Evolutionary conservation across 176 grass and related monocot species (phyloP), one percentile per base, ranked within the genome.

Genomic region (Cenchrus fungigraminus): DNA sequence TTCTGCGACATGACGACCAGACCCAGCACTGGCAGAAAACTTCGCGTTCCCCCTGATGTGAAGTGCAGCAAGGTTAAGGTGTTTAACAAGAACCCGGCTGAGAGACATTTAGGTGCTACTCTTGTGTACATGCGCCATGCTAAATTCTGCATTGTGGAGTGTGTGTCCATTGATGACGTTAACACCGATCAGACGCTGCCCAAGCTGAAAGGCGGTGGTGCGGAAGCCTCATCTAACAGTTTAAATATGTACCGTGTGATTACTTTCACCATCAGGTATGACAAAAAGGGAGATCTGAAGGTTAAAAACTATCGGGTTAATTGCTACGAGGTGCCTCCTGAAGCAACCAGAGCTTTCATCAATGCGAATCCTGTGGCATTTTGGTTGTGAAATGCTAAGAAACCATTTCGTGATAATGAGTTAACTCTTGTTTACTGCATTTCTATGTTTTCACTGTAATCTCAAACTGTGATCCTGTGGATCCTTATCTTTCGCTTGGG

Each of bases 371-470:
- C 34, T 9, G 65, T 42, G 15, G 65, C 34, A 67, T 67, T 67
- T 67, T 67, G 64, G 64, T 32, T 67, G 32, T 67, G 32, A 65
- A 65, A 15, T 65, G 62, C 62, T 65, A 66, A 32, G 31, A 61
- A 37, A 66, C 16, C 28, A 64, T 32, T 11, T 13, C 4, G 32
- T 64, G 49, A 50, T 50, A 50, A 32, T 7, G 29, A 15, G 12
- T 32, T 46, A 9, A 46, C 45, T 46, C 6, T 46, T 3, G 37
- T 40, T 40, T 3, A 40, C 3, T 46, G 6, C 45, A 46, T 46
- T 46, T 40, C 37, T 46, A 46, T 46, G 45, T 46, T 46, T 46
- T 46, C 45, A 9, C 8, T 46, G 45, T 9, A 46, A 46, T 46
- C 8, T 46, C 45, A 46, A 46, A 8, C 6, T 46, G 45, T 46